Percentiles rank a stretch among this genome's conserved stretches.
phyloP scores from a whole-genome alignment of 225 moss, liverwort and hornwort genomes.

The Polytrichum commune region DNA sequence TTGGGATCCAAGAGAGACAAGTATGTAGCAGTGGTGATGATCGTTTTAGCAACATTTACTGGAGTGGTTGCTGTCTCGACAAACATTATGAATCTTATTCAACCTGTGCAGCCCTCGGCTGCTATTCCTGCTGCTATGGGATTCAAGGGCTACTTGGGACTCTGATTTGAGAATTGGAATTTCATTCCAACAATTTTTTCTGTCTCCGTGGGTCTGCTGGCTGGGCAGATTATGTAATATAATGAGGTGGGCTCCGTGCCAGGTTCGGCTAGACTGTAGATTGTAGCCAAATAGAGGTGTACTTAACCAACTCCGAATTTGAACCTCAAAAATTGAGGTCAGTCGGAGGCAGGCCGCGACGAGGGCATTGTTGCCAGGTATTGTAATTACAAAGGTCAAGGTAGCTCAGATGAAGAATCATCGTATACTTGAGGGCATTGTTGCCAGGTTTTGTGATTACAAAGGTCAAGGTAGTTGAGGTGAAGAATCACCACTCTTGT shows the following conservation, averaged over 20 bases:
- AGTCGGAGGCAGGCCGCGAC: neutral
- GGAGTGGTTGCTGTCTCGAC: conserved; percentile 70
- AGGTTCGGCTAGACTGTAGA: neutral
- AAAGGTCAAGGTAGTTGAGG: neutral
- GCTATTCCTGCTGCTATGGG: conserved; percentile 16
- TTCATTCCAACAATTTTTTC: neutral
- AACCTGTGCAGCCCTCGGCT: conserved; percentile 5
- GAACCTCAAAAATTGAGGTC: neutral
- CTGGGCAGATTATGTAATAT: neutral
- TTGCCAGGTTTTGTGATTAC: neutral
- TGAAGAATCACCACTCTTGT: neutral
- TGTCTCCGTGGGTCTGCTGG: neutral
- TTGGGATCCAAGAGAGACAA: conserved; percentile 70
- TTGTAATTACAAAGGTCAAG: conserved; percentile 4
- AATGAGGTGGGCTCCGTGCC: neutral
- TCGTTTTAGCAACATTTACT: conserved; percentile 62
- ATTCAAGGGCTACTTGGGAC: conserved; percentile 35
- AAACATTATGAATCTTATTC: conserved; percentile 56
- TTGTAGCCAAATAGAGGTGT: neutral
- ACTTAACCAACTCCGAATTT: neutral
- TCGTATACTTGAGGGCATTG: neutral
- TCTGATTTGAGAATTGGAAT: conserved; percentile 4
- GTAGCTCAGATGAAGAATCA: neutral
- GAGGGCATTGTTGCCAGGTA: conserved; percentile 1
- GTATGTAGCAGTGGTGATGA: conserved; percentile 67